A percentile compares a stretch with the other conserved stretches of the same genome.
Conservation (phyloP, 768 basidiomycete genomes). For the Phylloporus scabripes region DNA sequence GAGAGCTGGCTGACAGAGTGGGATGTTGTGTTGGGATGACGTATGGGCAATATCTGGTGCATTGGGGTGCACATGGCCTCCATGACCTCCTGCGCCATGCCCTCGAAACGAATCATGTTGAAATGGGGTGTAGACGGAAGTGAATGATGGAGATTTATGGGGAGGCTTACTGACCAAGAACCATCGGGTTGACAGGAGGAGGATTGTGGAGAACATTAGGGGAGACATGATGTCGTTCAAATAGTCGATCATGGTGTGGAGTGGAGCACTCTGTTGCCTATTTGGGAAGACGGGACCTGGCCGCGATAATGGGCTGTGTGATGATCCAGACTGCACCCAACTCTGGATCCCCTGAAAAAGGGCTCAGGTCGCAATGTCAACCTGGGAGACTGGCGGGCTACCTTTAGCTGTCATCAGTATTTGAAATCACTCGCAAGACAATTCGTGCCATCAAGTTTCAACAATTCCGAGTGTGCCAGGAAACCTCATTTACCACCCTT, state of each 20-base stretch:
- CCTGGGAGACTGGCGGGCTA: too few species aligned
- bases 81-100: slow-evolving; percentile 66
- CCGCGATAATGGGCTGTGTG: slow-evolving; percentile 15
- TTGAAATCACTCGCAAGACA: too few species aligned
- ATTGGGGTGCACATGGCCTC: slow-evolving; percentile 84
- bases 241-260: slow-evolving; percentile 23
- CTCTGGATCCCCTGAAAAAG: not conserved
- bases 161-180: slow-evolving; percentile 2
- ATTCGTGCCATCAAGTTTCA: not conserved
- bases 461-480: not conserved
- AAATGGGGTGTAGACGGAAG: not conserved
- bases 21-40: slow-evolving; percentile 16
- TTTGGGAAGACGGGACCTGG: slow-evolving; percentile 16
- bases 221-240: slow-evolving; percentile 18
- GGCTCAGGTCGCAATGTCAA: too few species aligned
- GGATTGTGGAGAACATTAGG: slow-evolving; percentile 5
- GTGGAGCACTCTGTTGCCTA: slow-evolving; percentile 19
- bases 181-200: not conserved
- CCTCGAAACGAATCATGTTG: slow-evolving; percentile 77
- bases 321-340: slow-evolving; percentile 15
- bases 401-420: too few species aligned
- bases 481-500: not conserved
- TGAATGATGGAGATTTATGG: not conserved
- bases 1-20: slow-evolving; percentile 12
- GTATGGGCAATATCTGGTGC: slow-evolving; percentile 60